Percentiles rank a stretch among this genome's conserved stretches.
These are phyloP conservation scores for Cryptosporidium baileyi DNA, from an alignment of 169 alveolate genomes.

Conservation along the genomic window DNA sequence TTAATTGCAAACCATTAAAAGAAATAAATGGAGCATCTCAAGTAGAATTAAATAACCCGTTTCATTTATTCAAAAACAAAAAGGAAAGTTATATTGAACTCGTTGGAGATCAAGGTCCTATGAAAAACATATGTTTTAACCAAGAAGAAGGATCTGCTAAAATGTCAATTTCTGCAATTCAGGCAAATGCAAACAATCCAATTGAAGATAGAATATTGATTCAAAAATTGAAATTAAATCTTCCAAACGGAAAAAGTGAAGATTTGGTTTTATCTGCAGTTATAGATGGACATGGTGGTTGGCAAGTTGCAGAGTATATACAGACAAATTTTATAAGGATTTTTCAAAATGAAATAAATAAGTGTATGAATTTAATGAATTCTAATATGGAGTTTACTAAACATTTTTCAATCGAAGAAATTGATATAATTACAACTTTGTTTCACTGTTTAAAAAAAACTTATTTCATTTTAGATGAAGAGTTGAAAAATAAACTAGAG, in stretches of 20 bases:
- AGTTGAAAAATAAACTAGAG: conserved; percentile 25
- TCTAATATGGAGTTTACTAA: background rate
- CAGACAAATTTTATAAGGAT: conserved; percentile 37
- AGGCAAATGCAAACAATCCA: conserved; percentile 63
- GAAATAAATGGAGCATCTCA: too few species aligned
- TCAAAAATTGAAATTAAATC: conserved; percentile 25
- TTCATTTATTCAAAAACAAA: too few species aligned
- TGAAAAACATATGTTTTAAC: background rate
- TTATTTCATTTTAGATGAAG: conserved; percentile 15
- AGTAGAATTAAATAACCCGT: too few species aligned
- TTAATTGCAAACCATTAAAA: too few species aligned
- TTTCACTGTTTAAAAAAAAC: conserved; percentile 18
- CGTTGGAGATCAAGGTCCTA: conserved; percentile 56
- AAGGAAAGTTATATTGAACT: too few species aligned
- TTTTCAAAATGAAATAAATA: conserved; percentile 4
- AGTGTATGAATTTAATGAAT: background rate
- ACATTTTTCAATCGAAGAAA: background rate
- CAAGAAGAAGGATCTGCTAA: background rate
- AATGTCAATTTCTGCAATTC: conserved; percentile 19
- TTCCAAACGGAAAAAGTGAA: background rate
- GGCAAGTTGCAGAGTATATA: conserved; percentile 67
- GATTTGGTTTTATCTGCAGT: conserved; percentile 65
- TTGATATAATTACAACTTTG: conserved; percentile 4
- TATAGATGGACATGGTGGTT: conserved; percentile 69
- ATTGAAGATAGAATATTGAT: conserved; percentile 58